Evolutionary conservation across 1,284 basidiomycete genomes (phyloP).

Genomic region (Austroboletus niveus): DNA sequence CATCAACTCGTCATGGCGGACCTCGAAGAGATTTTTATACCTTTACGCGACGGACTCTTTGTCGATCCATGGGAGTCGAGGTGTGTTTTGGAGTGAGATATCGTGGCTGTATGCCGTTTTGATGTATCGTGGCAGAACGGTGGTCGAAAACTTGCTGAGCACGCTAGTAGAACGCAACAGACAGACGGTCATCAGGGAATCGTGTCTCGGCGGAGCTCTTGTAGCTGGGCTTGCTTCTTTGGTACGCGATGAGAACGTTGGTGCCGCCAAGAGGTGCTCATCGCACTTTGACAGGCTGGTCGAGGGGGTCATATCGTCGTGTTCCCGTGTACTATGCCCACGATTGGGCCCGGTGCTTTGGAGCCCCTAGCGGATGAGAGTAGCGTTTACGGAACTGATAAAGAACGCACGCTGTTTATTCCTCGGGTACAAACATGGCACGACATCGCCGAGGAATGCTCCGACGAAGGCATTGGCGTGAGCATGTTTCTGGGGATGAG

Average conservation of each 20-base stretch:
- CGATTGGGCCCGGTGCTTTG: constrained; percentile 74
- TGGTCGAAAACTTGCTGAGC: constrained; percentile 64
- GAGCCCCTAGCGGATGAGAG: constrained; percentile 57
- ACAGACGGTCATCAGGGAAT: constrained; percentile 45
- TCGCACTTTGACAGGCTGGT: constrained; percentile 50
- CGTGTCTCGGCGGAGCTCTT: constrained; percentile 79
- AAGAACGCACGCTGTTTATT: constrained; percentile 79
- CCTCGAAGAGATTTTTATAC: constrained; percentile 89
- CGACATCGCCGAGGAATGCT: constrained; percentile 83
- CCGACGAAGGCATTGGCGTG: constrained; percentile 87
- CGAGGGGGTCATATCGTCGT: constrained; percentile 85
- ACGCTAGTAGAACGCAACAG: constrained; percentile 68
- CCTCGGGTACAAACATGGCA: constrained; percentile 81
- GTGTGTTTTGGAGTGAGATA: constrained; percentile 38
- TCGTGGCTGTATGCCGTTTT: constrained; percentile 3
- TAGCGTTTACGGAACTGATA: constrained; percentile 83
- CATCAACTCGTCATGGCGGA: constrained; percentile 88
- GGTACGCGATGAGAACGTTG: constrained; percentile 42
- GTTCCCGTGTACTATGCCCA: constrained; percentile 82
- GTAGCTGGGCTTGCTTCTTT: constrained; percentile 73
- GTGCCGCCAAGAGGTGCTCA: constrained; percentile 7
- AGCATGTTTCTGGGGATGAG: constrained; percentile 87
- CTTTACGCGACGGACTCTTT: constrained; percentile 75
- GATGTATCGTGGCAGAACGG: constrained; percentile 38
- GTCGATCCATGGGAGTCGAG: constrained; percentile 74